Evolutionary conservation across 2,329 filamentous ascomycete genomes (phyloP).

Genomic region (Xylariaceae sp.): DNA sequence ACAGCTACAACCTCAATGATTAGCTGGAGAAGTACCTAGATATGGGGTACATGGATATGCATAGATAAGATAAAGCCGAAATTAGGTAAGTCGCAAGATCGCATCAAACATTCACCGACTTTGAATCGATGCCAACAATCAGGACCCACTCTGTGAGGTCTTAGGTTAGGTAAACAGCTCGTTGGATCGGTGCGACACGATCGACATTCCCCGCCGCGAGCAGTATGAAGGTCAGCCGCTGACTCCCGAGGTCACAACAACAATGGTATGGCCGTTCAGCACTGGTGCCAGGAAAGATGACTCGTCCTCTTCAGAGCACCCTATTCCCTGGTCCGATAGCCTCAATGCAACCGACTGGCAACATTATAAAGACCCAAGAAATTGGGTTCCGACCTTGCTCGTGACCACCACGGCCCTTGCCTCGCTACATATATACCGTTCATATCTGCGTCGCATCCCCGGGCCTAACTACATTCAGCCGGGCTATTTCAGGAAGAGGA

Average conservation of each 20-base stretch:
- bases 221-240: conserved; percentile 8
- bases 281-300: conserved; percentile 28
- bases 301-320: conserved; percentile 36
- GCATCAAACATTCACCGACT: background rate
- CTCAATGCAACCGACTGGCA: conserved; percentile 55
- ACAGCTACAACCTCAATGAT: too few species aligned
- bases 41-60: too few species aligned
- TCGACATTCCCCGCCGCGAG: conserved; percentile 4
- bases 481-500: conserved; percentile 72
- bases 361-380: conserved; percentile 57
- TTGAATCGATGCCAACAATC: background rate
- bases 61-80: conserved; percentile 21
- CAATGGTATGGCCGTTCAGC: conserved; percentile 39
- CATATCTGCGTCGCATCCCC: conserved; percentile 83
- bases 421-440: conserved; percentile 65
- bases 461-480: conserved; percentile 75
- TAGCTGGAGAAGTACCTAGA: too few species aligned
- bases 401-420: conserved; percentile 59
- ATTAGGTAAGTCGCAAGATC: conserved; percentile 3
- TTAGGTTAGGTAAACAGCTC: too few species aligned
- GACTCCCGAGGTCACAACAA: conserved; percentile 22
- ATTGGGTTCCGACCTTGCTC: conserved; percentile 55
- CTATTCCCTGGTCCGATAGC: conserved; percentile 45
- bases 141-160: background rate
- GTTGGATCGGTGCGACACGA: background rate